Percentiles rank a stretch among this genome's conserved stretches.
phyloP scores from a whole-genome alignment of 192 early-diverging fungal genomes.

The Dissophora ornata region DNA sequence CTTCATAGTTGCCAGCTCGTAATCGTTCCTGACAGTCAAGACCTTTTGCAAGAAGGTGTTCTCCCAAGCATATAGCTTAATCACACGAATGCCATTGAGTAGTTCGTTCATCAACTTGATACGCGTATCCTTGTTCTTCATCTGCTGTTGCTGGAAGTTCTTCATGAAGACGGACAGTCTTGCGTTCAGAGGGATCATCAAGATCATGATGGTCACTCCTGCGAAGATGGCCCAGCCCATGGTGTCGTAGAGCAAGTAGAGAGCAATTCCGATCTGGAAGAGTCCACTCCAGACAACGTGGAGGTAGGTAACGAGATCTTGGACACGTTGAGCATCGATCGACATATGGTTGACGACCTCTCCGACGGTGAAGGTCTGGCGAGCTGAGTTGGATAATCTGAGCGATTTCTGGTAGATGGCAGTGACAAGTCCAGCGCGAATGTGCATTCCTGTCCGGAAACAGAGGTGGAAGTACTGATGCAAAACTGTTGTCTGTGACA shows the following conservation, averaged over 20 bases:
- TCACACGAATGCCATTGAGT: conserved; percentile 91
- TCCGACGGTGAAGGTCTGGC: conserved; percentile 78
- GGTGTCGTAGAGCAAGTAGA: conserved; percentile 82
- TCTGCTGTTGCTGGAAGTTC: conserved; percentile 79
- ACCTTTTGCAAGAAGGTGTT: conserved; percentile 79
- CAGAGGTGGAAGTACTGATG: conserved; percentile 93
- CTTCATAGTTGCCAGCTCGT: conserved; percentile 81
- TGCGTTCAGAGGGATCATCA: conserved; percentile 84
- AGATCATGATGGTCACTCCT: conserved; percentile 84
- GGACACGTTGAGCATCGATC: conserved; percentile 72
- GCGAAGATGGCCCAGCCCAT: conserved; percentile 87
- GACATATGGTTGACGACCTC: conserved; percentile 72
- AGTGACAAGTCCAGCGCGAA: conserved; percentile 79
- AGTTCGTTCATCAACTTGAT: conserved; percentile 76
- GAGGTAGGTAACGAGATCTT: conserved; percentile 73
- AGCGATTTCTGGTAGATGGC: conserved; percentile 91
- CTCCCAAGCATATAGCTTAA: conserved; percentile 98
- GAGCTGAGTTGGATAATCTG: conserved; percentile 77
- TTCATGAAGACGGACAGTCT: conserved; percentile 73
- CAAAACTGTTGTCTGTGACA: conserved; percentile 81
- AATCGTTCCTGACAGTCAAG: conserved; percentile 72
- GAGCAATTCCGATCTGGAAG: conserved; percentile 79
- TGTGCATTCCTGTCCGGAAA: conserved; percentile 78
- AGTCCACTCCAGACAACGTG: conserved; percentile 83
- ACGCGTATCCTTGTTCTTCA: conserved; percentile 79